Evolutionary conservation across 768 basidiomycete genomes (phyloP), one percentile per base, ranked within the genome.

Genomic region (Leccinum boreale): DNA sequence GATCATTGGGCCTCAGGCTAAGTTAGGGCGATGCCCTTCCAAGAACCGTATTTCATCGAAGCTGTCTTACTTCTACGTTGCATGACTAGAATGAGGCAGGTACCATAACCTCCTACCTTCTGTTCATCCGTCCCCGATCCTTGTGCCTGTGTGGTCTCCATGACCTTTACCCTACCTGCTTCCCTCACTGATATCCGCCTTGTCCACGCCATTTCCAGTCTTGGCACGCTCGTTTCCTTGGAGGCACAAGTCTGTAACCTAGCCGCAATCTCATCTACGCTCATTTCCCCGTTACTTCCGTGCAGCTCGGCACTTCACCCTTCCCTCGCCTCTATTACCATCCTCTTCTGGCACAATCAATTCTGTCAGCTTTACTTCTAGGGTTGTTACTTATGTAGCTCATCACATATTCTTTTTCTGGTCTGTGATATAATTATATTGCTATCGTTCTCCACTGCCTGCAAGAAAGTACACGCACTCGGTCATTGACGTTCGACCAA

Each of bases 401-500:
- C 63, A 62, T 64, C 59, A 72, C 68, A 72, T 72, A 74, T 74
- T 69, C 65, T 44, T 62, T 62, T 64, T 66, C 63, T 42, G 58
- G 67, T 71, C 58, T 76, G 77, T 77, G 75, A 73, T 75, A 77
- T 77, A 77, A 71, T 72, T 70, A 70, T 69, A 70, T 64, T 72
- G 67, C 67, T 73, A 60, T 66, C 64, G 61, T 64, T 58, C 44
- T 24, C 52, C 52, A 53, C 44, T 46, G 44, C 47, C 28, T 50
- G 45, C 31, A 53, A 33, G 50, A 19, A 44, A 28, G 17, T 53
- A 49, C 58, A 36, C 15, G 23, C 24, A n/a, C 6, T 31, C 49
- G 42, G 19, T n/a, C 8, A 35, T 33, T 39, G 15, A 28, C 36
- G 12, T 52, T 28, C 24, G 31, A 24, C 14, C 45, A 23, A 50